Conservation (phyloP, 345 rosid genomes). For the Rhodamnia rubescens region DNA sequence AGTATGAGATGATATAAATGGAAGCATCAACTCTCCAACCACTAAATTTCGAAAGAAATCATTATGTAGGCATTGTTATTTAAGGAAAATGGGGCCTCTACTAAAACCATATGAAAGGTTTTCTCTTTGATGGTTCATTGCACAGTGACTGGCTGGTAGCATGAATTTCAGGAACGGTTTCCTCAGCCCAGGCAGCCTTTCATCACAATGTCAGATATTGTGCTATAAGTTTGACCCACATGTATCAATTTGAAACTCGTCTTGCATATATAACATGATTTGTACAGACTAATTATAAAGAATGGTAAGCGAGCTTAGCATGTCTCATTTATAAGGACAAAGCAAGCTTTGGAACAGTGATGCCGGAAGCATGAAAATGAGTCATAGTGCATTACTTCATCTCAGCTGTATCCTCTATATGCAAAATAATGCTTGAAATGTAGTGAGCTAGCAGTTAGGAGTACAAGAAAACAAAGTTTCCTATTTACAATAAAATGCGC, state of each 20-base stretch:
- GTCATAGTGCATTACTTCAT: neutral
- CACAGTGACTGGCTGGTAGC: neutral
- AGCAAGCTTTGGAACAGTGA: neutral
- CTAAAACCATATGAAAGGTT: neutral
- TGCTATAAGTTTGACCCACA: neutral
- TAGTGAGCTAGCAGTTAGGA: neutral
- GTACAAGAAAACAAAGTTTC: neutral
- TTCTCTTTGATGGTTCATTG: neutral
- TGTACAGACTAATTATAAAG: neutral
- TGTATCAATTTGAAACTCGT: neutral
- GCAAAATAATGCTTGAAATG: neutral
- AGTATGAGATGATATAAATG: neutral
- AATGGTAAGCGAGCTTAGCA: neutral
- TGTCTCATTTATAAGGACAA: neutral
- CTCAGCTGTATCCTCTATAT: neutral
- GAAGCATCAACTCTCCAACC: neutral
- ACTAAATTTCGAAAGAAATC: neutral
- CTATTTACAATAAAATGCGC: neutral
- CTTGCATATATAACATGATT: neutral
- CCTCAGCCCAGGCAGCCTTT: neutral
- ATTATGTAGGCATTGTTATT: neutral
- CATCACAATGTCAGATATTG: neutral
- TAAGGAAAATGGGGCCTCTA: neutral
- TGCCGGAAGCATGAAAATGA: neutral
- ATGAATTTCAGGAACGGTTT: neutral